These are phyloP conservation scores for Ustilago sp. DNA, from an alignment of 1,284 basidiomycete species.

Conservation along the genomic window DNA sequence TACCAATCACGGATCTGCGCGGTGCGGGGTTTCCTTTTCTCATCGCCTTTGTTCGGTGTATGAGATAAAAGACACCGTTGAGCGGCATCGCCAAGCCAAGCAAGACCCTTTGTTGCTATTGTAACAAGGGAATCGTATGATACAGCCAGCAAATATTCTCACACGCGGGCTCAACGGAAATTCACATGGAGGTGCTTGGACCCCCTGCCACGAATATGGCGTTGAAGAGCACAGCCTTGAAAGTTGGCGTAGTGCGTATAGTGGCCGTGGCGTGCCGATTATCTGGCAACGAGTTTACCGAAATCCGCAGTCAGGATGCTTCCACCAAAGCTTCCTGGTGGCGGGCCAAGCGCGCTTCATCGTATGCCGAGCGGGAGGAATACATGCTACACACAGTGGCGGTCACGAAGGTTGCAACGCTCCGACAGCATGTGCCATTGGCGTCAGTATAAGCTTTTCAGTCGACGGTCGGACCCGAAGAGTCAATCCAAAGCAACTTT, in stretches of 20 bases:
- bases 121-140: background rate
- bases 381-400: background rate
- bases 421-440: background rate
- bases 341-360: background rate
- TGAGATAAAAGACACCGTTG: background rate
- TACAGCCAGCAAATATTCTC: background rate
- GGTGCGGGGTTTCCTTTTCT: background rate
- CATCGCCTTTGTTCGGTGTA: background rate
- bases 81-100: background rate
- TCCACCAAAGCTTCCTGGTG: background rate
- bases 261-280: background rate
- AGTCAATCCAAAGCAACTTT: background rate
- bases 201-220: background rate
- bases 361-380: background rate
- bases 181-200: background rate
- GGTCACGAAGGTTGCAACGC: background rate
- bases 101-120: background rate
- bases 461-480: background rate
- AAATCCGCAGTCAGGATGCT: background rate
- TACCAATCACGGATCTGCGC: background rate
- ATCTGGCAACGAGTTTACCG: background rate
- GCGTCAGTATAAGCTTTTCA: background rate
- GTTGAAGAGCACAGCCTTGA: constrained; percentile 1
- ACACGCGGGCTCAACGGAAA: background rate
- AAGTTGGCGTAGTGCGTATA: background rate